Evolutionary conservation across 257 asterid genomes (phyloP), one percentile per base, ranked within the genome.

Genomic region (Nemophila menziesii): DNA sequence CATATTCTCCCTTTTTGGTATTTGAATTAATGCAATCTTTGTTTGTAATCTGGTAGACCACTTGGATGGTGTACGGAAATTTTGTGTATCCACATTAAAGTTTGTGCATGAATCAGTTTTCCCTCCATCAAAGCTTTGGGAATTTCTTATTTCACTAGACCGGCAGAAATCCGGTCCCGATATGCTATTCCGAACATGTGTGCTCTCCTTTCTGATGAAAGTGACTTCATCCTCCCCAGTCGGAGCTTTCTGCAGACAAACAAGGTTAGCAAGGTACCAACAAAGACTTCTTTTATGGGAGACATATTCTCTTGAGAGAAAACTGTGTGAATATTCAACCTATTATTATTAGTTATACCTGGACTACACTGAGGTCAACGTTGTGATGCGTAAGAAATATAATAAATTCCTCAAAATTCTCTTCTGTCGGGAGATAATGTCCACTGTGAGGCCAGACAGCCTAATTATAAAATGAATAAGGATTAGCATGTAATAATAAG

Each of bases 371-470:
- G 45, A 75, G 54, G 48, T 83, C 86, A 22, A 83, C 93, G 18
- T 68, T 55, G 56, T 75, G 70, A 27, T 71, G 54, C 69, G 51
- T 11, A 39, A 87, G 92, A 63, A 68, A 83, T 1, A 63, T 54
- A 77, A 83, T 75, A 43, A 87, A 73, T 56, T 77, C 95, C 66
- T 80, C 80, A 18, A 87, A 80, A 57, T 83, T 83, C 60, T 87
- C 93, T 68, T 72, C 92, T 0, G 93, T 87, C 18, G 97, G 97
- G 63, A 80, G 95, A 55, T 87, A 87, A 64, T 87, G 95, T 2
- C 97, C 97, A 19, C 97, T 87, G 81, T 87, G 86, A 52, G 97
- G 93, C 95, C 95, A 87, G 46, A 87, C 83, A 2, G 95, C 93
- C 96, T 81, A 38, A 33, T 29, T 47, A 43, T 52, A 11, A 24